These are phyloP conservation scores for Calendula officinalis DNA, from an alignment of 129 eudicot species.

Conservation along the genomic window DNA sequence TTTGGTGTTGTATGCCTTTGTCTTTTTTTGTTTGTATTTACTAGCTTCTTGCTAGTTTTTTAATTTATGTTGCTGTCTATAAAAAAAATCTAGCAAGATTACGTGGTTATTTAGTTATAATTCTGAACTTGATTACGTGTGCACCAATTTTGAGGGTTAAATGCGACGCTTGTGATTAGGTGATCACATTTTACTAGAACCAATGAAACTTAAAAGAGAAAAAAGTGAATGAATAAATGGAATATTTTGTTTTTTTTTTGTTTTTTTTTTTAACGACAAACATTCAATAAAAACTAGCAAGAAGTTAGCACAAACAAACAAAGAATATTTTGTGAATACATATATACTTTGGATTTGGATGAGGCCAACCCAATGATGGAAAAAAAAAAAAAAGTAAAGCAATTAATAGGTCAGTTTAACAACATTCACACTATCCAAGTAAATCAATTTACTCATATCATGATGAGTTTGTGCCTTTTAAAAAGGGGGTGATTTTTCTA, in stretches of 20 bases:
- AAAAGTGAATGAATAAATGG: slow-evolving; percentile 34
- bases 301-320: no score
- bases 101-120: no score
- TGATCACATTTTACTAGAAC: slow-evolving; percentile 39
- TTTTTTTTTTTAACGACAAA: no score
- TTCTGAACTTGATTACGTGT: slow-evolving; percentile 27
- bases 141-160: slow-evolving; percentile 29
- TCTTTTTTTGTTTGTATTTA: no score
- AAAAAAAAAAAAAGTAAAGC: slow-evolving; percentile 23
- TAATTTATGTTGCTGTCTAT: no score
- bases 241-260: slow-evolving; percentile 36
- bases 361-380: slow-evolving; percentile 31
- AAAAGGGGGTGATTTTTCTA: no score
- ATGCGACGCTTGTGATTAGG: slow-evolving; percentile 37
- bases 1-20: no score
- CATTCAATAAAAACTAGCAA: no score
- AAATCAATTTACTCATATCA: slow-evolving; percentile 18
- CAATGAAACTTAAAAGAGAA: slow-evolving; percentile 21
- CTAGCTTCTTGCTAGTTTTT: no score
- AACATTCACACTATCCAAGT: slow-evolving; percentile 24
- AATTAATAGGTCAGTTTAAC: slow-evolving; percentile 29
- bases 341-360: not conserved
- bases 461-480: not conserved
- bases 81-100: no score
- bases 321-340: slow-evolving; percentile 30